A percentile compares a stretch with the other conserved stretches of the same genome.
Conservation (phyloP, 805 yeast genomes). For the Saccharomycopsis malanga region DNA sequence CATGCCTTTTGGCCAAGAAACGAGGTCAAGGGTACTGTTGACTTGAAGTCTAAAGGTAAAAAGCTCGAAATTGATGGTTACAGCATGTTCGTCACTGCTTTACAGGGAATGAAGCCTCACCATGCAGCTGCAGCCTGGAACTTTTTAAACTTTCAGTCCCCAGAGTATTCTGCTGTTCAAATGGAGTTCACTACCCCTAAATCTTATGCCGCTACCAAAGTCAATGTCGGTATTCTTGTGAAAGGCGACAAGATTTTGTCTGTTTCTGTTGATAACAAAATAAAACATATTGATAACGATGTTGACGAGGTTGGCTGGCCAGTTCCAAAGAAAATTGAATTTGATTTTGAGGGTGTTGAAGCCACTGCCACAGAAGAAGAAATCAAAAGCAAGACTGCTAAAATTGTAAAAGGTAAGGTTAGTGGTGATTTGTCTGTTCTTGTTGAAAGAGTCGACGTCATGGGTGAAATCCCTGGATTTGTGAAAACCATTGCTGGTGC, state of each 20-base stretch:
- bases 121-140: slow-evolving; percentile 98
- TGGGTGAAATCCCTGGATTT: slow-evolving; percentile 93
- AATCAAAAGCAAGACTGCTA: slow-evolving; percentile 30
- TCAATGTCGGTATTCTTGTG: slow-evolving; percentile 70
- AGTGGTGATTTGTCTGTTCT: slow-evolving; percentile 54
- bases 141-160: slow-evolving; percentile 81
- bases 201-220: slow-evolving; percentile 77
- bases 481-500: slow-evolving; percentile 91
- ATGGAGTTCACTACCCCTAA: slow-evolving; percentile 96
- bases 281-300: slow-evolving; percentile 47
- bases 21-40: slow-evolving; percentile 55
- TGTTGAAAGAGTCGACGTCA: slow-evolving; percentile 91
- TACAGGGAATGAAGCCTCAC: slow-evolving; percentile 99
- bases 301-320: slow-evolving; percentile 89
- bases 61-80: slow-evolving; percentile 32
- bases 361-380: slow-evolving; percentile 39
- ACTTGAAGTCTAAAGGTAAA: slow-evolving; percentile 23
- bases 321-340: slow-evolving; percentile 62
- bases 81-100: slow-evolving; percentile 90
- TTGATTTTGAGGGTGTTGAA: slow-evolving; percentile 46
- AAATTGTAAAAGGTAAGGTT: slow-evolving; percentile 41
- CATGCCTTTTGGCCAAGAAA: slow-evolving; percentile 96
- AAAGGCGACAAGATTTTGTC: slow-evolving; percentile 55
- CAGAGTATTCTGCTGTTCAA: slow-evolving; percentile 62
- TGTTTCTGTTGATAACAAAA: slow-evolving; percentile 59